Evolutionary conservation across 257 asterid species (phyloP), one percentile per base, ranked within the genome.

Genomic region (Capsicum baccatum): DNA sequence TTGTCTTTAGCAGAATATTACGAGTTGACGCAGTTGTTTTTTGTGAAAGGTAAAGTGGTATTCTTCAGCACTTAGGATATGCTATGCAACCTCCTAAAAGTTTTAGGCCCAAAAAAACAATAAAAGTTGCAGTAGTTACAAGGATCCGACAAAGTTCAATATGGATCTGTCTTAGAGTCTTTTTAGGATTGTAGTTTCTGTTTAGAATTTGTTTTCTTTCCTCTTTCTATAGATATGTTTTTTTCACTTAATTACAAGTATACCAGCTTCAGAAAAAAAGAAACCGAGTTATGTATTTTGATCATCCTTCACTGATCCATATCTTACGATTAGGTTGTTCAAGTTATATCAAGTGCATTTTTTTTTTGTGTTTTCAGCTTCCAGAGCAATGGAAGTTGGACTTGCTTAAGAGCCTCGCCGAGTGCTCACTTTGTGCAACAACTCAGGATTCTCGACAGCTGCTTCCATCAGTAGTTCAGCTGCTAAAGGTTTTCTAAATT

Each of bases 381-480:
- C 92, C 97, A n/a, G 98, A 94, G 79, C 93, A 91, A 63, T 86
- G 91, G 80, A 96, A 90, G 86, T 57, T 93, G 81, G 98, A 92
- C 87, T 89, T 96, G 90, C 97, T 96, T 83, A 94, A 92, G 94
- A 92, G 83, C 85, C 89, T 96, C 81, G 97, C 99, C 12, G 99
- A 94, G 83, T 93, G 95, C 87, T 96, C 99, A 50, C 86, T 81
- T 58, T 94, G 90, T 92, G 98, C 94, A 81, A 92, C 86, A 83
- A 92, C 99, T 58, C 98, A 87, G 88, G 99, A 93, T 86, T 90
- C 99, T 19, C 94, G 98, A 58, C 97, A 86, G 87, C 91, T 94
- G 87, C 98, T 94, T 86, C 97, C 98, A 56, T 88, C 96, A 48
- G 87, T 91, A 86, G 98, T 94, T 89, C 98, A 93, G 83, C 98